These are phyloP conservation scores for Flaveria floridana DNA, from an alignment of 140 eudicot species.

Conservation along the genomic window DNA sequence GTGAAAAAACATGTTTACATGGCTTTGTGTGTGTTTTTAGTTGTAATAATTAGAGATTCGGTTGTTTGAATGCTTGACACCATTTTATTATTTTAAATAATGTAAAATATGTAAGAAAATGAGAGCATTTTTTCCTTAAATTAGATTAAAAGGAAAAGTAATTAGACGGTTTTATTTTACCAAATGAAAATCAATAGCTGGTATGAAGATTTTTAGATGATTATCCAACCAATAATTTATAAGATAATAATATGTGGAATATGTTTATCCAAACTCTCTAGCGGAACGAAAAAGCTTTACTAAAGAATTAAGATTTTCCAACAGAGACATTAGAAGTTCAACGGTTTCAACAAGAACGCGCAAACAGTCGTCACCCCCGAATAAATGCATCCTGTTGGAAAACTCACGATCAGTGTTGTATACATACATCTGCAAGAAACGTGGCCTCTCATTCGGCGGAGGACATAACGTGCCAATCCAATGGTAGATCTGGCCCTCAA, in stretches of 20 bases:
- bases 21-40: background rate
- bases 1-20: background rate
- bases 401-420: too few relatives aligned
- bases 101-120: slow-evolving; percentile 7
- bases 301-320: too few relatives aligned
- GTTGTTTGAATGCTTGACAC: background rate
- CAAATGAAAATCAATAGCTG: background rate
- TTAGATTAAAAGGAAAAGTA: slow-evolving; percentile 4
- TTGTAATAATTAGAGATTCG: background rate
- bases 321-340: too few relatives aligned
- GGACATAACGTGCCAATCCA: too few relatives aligned
- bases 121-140: background rate
- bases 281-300: too few relatives aligned
- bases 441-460: too few relatives aligned
- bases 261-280: background rate
- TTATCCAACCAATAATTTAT: background rate
- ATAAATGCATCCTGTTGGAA: too few relatives aligned
- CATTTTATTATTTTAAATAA: too few relatives aligned
- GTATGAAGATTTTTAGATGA: background rate
- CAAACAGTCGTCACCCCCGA: too few relatives aligned
- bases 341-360: too few relatives aligned
- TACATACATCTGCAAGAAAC: too few relatives aligned
- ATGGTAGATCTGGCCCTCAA: too few relatives aligned
- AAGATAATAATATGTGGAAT: background rate
- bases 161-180: background rate